These are phyloP conservation scores for Botrytis paeoniae DNA, from an alignment of 2,329 filamentous ascomycete species.

Conservation along the genomic window DNA sequence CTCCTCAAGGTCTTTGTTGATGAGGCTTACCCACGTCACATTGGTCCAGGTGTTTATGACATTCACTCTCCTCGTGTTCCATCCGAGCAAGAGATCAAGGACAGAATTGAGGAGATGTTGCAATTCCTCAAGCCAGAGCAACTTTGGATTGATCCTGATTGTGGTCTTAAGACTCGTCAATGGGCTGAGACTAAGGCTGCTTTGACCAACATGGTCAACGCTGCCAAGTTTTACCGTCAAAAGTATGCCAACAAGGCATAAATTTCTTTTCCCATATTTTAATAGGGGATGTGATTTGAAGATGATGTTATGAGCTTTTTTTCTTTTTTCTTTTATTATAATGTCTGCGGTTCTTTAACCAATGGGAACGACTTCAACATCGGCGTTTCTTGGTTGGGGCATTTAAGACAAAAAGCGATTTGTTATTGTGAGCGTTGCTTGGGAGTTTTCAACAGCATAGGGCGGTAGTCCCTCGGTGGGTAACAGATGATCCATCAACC, in stretches of 20 bases:
- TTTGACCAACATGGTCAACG: constrained; percentile 94
- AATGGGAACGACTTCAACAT: constrained; percentile 49
- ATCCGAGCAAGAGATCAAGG: constrained; percentile 96
- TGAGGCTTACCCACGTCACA: constrained; percentile 95
- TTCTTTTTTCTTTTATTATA: constrained; percentile 19
- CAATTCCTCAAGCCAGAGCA: constrained; percentile 95
- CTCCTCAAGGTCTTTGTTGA: constrained; percentile 98
- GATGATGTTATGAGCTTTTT: constrained; percentile 19
- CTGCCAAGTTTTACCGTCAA: constrained; percentile 92
- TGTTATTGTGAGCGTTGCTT: constrained; percentile 21
- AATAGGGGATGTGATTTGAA: constrained; percentile 20
- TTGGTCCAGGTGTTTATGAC: constrained; percentile 98
- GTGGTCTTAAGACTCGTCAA: constrained; percentile 97
- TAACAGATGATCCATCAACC: constrained; percentile 40
- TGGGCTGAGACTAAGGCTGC: constrained; percentile 99
- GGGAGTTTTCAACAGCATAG: constrained; percentile 37
- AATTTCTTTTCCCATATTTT: constrained; percentile 20
- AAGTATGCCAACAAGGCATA: constrained; percentile 59
- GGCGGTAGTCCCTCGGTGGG: constrained; percentile 24
- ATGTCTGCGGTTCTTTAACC: constrained; percentile 27
- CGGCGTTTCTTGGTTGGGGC: constrained; percentile 41
- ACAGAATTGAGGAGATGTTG: constrained; percentile 97
- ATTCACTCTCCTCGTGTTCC: constrained; percentile 99
- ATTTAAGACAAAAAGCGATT: constrained; percentile 37
- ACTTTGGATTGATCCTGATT: constrained; percentile 99